phyloP scores from a whole-genome alignment of 148 eudicot genomes.

The Salicornia ramosissima region DNA sequence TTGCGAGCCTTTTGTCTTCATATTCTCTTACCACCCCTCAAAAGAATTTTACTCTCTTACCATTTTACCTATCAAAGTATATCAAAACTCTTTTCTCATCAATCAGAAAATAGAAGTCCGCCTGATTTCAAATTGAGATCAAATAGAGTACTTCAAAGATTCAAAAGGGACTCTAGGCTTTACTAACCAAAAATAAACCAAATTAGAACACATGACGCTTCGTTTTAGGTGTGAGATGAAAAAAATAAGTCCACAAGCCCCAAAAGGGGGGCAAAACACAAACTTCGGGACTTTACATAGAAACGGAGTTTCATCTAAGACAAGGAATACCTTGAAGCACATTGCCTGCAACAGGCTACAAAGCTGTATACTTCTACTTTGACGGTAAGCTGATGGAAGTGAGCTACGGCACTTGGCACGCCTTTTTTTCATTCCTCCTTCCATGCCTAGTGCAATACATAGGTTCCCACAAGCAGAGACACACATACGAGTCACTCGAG shows the following conservation, averaged over 20 bases:
- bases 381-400: neutral
- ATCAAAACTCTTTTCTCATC: neutral
- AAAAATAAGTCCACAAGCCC: neutral
- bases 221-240: neutral
- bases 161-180: neutral
- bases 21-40: too few species aligned
- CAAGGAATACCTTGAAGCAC: slow-evolving; percentile 15
- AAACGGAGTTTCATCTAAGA: slow-evolving; percentile 19
- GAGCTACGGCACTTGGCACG: neutral
- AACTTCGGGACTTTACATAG: neutral
- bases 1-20: neutral
- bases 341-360: slow-evolving; percentile 11
- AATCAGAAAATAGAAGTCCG: neutral
- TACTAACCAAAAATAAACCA: neutral
- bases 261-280: neutral
- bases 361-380: slow-evolving; percentile 8
- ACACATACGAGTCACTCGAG: slow-evolving; percentile 11
- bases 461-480: slow-evolving; percentile 10
- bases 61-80: too few species aligned
- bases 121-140: neutral
- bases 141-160: neutral
- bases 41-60: too few species aligned
- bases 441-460: neutral
- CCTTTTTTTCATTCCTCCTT: slow-evolving; percentile 2
- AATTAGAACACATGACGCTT: neutral